phyloP scores from a whole-genome alignment of 2,329 filamentous ascomycete species.

The Alternaria gansuensis region DNA sequence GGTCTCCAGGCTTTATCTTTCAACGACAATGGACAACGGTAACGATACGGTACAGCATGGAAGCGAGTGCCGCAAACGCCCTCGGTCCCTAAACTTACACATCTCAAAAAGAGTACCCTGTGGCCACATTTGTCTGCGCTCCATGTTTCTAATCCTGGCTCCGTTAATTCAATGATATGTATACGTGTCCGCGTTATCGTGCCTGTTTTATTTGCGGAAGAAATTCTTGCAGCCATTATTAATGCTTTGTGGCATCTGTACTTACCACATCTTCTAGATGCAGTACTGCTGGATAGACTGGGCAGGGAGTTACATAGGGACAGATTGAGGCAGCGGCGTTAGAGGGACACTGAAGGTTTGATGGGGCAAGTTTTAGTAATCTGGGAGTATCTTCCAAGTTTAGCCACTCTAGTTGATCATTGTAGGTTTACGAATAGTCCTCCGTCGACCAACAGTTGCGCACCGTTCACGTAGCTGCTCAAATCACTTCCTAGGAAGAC shows the following conservation, averaged over 20 bases:
- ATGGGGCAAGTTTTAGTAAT: background rate
- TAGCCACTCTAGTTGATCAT: slow-evolving; percentile 3
- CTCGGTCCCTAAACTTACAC: background rate
- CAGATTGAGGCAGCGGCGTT: background rate
- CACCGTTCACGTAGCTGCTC: slow-evolving; percentile 70
- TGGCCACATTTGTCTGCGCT: background rate
- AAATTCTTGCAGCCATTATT: background rate
- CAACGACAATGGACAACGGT: background rate
- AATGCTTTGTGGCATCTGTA: too few relatives aligned
- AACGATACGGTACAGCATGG: background rate
- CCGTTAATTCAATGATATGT: background rate
- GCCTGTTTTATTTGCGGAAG: background rate
- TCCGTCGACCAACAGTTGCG: slow-evolving; percentile 86
- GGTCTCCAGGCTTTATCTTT: background rate
- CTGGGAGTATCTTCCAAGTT: background rate
- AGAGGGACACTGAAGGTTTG: background rate
- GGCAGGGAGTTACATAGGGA: background rate
- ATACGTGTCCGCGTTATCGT: background rate
- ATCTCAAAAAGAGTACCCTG: background rate
- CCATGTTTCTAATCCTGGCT: background rate
- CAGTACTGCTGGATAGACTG: background rate
- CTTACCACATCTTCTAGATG: background rate
- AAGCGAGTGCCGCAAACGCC: background rate
- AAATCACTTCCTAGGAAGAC: slow-evolving; percentile 82
- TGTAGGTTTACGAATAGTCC: slow-evolving; percentile 85